phyloP scores from a whole-genome alignment of 2,329 filamentous ascomycete species.

The Nectriaceae sp. region DNA sequence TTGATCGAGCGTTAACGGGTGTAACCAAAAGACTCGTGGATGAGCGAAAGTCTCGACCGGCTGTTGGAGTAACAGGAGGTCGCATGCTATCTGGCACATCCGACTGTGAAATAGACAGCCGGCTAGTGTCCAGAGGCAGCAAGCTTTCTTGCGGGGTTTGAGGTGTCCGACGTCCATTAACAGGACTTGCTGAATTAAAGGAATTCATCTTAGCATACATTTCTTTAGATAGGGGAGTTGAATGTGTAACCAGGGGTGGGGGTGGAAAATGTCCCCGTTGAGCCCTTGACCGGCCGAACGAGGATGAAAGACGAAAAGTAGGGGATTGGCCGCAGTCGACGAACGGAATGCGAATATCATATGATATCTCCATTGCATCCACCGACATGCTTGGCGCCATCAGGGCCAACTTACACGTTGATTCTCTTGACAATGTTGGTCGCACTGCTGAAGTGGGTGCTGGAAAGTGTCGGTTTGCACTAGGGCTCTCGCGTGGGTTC shows the following conservation, averaged over 20 bases:
- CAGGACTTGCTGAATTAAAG: slow-evolving; percentile 61
- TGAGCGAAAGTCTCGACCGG: slow-evolving; percentile 53
- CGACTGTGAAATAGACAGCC: slow-evolving; percentile 75
- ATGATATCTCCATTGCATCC: slow-evolving; percentile 16
- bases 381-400: slow-evolving; percentile 7
- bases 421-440: slow-evolving; percentile 37
- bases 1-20: slow-evolving; percentile 68
- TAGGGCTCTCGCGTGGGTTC: slow-evolving; percentile 35
- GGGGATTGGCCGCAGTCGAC: slow-evolving; percentile 35
- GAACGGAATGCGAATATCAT: slow-evolving; percentile 23
- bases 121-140: slow-evolving; percentile 77
- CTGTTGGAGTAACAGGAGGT: slow-evolving; percentile 79
- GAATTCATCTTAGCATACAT: slow-evolving; percentile 52
- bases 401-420: slow-evolving; percentile 47
- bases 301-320: slow-evolving; percentile 37
- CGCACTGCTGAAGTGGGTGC: slow-evolving; percentile 45
- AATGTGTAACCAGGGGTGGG: slow-evolving; percentile 33
- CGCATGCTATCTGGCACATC: slow-evolving; percentile 39
- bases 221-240: slow-evolving; percentile 34
- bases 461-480: slow-evolving; percentile 46
- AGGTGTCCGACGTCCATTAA: slow-evolving; percentile 63
- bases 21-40: slow-evolving; percentile 61
- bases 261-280: slow-evolving; percentile 35
- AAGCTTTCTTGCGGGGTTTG: slow-evolving; percentile 78
- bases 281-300: slow-evolving; percentile 37